Conservation (phyloP, 2,329 filamentous ascomycete species). For the Microcyclosporella mali region DNA sequence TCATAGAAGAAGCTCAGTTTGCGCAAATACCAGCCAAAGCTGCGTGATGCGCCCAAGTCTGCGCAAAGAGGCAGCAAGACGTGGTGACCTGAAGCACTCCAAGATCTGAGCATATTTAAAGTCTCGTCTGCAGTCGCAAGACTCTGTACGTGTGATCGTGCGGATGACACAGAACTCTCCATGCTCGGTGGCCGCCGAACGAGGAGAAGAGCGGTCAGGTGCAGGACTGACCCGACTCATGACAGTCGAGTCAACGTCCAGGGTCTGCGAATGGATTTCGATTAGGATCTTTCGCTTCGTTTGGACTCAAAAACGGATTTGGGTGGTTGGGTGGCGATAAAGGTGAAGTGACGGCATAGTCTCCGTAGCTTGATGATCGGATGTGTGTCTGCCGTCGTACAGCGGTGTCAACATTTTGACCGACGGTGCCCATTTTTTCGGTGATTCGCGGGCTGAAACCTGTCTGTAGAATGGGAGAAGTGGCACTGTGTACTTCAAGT, state of each 20-base stretch:
- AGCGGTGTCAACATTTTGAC: slow-evolving; percentile 38
- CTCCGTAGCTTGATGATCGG: slow-evolving; percentile 41
- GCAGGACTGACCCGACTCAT: slow-evolving; percentile 31
- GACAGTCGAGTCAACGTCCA: slow-evolving; percentile 34
- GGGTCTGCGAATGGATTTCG: slow-evolving; percentile 38
- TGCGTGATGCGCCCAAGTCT: slow-evolving; percentile 37
- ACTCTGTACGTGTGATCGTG: slow-evolving; percentile 20
- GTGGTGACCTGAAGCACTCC: slow-evolving; percentile 18
- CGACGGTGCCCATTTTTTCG: slow-evolving; percentile 41
- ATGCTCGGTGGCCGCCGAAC: slow-evolving; percentile 27
- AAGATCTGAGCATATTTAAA: slow-evolving; percentile 33
- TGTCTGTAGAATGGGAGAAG: slow-evolving; percentile 26
- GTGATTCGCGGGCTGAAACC: slow-evolving; percentile 23
- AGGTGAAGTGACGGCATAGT: slow-evolving; percentile 40
- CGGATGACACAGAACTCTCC: slow-evolving; percentile 37
- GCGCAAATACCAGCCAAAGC: slow-evolving; percentile 29
- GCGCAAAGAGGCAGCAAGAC: slow-evolving; percentile 21
- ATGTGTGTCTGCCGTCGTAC: slow-evolving; percentile 39
- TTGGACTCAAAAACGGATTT: slow-evolving; percentile 25
- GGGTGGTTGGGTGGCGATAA: slow-evolving; percentile 29
- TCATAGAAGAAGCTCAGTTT: slow-evolving; percentile 32
- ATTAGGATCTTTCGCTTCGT: slow-evolving; percentile 22
- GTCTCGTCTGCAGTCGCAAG: slow-evolving; percentile 27
- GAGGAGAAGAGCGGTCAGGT: slow-evolving; percentile 40
- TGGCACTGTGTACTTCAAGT: slow-evolving; percentile 31